Evolutionary conservation across 2,329 filamentous ascomycete genomes (phyloP).

Genomic region (Colletotrichum somersetense): DNA sequence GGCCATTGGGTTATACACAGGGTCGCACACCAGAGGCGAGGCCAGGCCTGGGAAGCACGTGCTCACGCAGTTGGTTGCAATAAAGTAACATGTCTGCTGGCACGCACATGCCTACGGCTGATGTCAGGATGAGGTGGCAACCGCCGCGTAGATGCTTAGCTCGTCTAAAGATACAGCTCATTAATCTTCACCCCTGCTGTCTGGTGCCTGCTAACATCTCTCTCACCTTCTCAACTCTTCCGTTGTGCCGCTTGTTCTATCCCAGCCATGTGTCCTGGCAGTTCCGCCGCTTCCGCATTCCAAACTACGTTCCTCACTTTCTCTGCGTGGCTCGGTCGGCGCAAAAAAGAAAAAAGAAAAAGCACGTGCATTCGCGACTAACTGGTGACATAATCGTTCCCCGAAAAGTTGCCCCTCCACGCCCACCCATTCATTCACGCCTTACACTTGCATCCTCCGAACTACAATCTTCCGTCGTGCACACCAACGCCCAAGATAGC

Average conservation of each 20-base stretch:
- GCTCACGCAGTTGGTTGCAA: not conserved
- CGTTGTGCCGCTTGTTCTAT: not conserved
- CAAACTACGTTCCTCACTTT: not conserved
- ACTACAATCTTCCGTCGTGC: not conserved
- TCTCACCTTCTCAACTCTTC: not conserved
- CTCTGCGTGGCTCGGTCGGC: conserved; percentile 18
- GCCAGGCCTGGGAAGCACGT: not conserved
- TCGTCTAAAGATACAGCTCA: conserved; percentile 19
- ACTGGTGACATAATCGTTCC: conserved; percentile 42
- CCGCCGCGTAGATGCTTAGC: conserved; percentile 19
- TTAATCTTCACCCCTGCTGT: conserved; percentile 11
- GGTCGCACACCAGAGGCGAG: conserved; percentile 5
- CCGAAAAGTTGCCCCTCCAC: conserved; percentile 35
- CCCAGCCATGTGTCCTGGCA: no score
- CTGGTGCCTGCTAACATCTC: not conserved
- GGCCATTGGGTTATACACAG: conserved; percentile 44
- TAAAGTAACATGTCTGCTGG: not conserved
- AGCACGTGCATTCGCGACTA: conserved; percentile 42
- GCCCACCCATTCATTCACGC: conserved; percentile 9
- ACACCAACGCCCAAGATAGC: no score
- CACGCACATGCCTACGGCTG: not conserved
- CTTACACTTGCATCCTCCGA: conserved; percentile 1
- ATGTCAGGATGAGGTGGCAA: conserved; percentile 2
- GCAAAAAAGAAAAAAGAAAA: not conserved
- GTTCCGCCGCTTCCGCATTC: not conserved